Conservation (phyloP, 2,329 filamentous ascomycete genomes). For the Penicillium decumbens region DNA sequence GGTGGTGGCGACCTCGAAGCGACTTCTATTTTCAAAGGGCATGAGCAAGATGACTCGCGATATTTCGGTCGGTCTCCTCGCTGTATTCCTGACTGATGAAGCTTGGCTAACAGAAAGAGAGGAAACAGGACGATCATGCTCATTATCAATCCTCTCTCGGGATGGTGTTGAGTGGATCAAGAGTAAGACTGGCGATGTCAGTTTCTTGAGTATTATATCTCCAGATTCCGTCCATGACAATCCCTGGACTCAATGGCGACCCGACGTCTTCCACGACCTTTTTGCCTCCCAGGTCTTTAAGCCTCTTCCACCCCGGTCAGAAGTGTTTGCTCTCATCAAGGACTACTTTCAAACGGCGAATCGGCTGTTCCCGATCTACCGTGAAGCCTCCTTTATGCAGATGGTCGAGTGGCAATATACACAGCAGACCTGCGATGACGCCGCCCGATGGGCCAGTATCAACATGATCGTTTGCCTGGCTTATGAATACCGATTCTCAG, state of each 20-base stretch:
- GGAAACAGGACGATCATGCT: conserved; percentile 72
- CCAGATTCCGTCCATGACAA: conserved; percentile 76
- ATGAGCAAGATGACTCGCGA: conserved; percentile 80
- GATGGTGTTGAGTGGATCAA: conserved; percentile 98
- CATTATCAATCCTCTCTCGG: conserved; percentile 92
- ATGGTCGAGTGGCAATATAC: conserved; percentile 91
- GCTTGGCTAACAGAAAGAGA: background rate
- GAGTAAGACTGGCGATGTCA: conserved; percentile 84
- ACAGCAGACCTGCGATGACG: conserved; percentile 81
- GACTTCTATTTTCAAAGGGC: conserved; percentile 80
- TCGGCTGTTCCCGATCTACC: conserved; percentile 92
- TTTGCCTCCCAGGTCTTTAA: conserved; percentile 79
- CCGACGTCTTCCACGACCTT: conserved; percentile 88
- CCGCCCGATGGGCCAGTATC: conserved; percentile 93
- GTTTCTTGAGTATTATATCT: conserved; percentile 82
- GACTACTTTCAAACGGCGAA: conserved; percentile 98
- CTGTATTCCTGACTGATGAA: background rate
- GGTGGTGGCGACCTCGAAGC: conserved; percentile 47
- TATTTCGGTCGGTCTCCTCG: conserved; percentile 57
- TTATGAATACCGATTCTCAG: conserved; percentile 84
- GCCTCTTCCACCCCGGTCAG: conserved; percentile 73
- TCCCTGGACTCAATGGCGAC: conserved; percentile 91
- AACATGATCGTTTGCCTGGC: conserved; percentile 87
- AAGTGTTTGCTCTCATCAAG: conserved; percentile 76
- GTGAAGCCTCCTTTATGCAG: conserved; percentile 94